phyloP scores from a whole-genome alignment of 768 basidiomycete species.

The Polyporus arcularius region DNA sequence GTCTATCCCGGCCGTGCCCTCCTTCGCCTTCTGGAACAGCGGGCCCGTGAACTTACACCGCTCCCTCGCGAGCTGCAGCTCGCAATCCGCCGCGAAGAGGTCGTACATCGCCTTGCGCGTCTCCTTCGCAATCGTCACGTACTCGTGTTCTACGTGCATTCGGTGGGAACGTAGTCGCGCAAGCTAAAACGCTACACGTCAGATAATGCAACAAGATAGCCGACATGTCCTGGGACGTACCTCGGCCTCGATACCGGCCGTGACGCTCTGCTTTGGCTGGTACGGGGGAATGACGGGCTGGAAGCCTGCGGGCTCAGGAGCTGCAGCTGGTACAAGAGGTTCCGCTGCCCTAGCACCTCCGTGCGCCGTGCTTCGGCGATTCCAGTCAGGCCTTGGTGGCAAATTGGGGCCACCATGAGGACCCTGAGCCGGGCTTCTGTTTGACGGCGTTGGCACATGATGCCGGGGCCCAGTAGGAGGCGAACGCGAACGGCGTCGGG shows the following conservation, averaged over 20 bases:
- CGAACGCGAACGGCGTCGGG: conserved; percentile 13
- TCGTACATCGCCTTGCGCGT: conserved; percentile 53
- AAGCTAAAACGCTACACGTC: conserved; percentile 2
- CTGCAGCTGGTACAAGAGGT: neutral
- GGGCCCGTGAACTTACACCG: conserved; percentile 57
- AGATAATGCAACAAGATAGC: neutral
- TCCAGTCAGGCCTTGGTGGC: conserved; percentile 20
- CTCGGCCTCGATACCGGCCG: conserved; percentile 13
- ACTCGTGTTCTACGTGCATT: neutral
- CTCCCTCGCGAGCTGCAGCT: conserved; percentile 58
- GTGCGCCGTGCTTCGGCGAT: conserved; percentile 8
- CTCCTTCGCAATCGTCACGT: conserved; percentile 6
- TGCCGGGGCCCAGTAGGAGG: conserved; percentile 16
- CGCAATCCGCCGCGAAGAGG: conserved; percentile 58
- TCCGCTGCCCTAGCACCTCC: neutral
- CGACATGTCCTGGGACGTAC: neutral
- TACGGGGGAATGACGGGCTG: conserved; percentile 11
- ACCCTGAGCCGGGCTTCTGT: conserved; percentile 19
- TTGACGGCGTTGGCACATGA: conserved; percentile 14
- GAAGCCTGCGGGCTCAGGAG: neutral
- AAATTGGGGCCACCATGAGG: conserved; percentile 10
- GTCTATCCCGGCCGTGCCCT: conserved; percentile 64
- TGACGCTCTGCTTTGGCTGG: neutral
- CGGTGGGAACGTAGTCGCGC: conserved; percentile 10
- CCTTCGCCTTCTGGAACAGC: conserved; percentile 63